Conservation (phyloP, 2,329 filamentous ascomycete species). For the Endoconidiophora polonica region DNA sequence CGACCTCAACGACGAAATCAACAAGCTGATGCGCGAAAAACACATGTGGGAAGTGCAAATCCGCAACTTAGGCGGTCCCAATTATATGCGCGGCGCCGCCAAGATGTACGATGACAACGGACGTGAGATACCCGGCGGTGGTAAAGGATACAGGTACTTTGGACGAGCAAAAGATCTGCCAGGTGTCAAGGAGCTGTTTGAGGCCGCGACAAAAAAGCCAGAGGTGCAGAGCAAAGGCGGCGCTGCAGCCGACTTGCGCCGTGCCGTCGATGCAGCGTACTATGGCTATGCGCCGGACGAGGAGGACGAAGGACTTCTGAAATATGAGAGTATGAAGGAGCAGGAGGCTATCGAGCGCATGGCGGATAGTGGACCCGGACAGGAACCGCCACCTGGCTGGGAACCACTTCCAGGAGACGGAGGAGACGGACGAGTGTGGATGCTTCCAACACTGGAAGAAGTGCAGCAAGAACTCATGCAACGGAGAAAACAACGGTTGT, state of each 20-base stretch:
- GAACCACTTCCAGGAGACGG: constrained; percentile 72
- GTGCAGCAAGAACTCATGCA: constrained; percentile 91
- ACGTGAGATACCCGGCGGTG: constrained; percentile 53
- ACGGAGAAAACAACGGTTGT: constrained; percentile 60
- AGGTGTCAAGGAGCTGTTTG: constrained; percentile 91
- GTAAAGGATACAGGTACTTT: constrained; percentile 89
- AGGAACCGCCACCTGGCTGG: constrained; percentile 43
- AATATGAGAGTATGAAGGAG: constrained; percentile 73
- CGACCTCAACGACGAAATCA: constrained; percentile 98
- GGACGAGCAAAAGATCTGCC: constrained; percentile 78
- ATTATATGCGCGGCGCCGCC: constrained; percentile 69
- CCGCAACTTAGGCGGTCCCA: constrained; percentile 84
- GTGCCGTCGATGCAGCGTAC: constrained; percentile 73
- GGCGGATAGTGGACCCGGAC: constrained; percentile 23
- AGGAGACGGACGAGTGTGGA: constrained; percentile 71
- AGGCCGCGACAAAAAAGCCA: constrained; percentile 48
- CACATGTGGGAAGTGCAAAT: constrained; percentile 99
- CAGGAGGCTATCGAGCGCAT: constrained; percentile 59
- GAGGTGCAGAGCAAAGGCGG: constrained; percentile 39
- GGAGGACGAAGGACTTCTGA: constrained; percentile 66
- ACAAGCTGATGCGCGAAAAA: constrained; percentile 97
- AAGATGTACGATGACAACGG: constrained; percentile 60
- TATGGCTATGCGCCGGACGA: constrained; percentile 91
- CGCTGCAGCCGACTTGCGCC: constrained; percentile 51
- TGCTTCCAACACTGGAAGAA: constrained; percentile 70